These are phyloP conservation scores for Lentithecium fluviatile DNA, from an alignment of 495 filamentous ascomycete genomes.

Conservation along the genomic window DNA sequence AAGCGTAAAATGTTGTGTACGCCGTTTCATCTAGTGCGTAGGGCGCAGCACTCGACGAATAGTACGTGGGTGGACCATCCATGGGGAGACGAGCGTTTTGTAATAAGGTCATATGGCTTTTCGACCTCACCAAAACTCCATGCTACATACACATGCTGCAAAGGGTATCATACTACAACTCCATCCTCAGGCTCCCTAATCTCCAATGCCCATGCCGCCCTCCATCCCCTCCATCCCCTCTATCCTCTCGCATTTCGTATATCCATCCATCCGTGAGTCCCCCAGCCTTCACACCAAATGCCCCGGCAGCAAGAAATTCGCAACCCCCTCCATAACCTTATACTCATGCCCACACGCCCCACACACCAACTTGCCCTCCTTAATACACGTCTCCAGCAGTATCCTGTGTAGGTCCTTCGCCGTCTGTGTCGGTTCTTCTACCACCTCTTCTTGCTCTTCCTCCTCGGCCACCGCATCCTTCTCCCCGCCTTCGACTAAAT, in stretches of 20 bases:
- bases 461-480: conserved; percentile 7
- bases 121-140: too few relatives aligned
- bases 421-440: conserved; percentile 55
- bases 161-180: too few relatives aligned
- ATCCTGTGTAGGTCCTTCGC: conserved; percentile 76
- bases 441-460: conserved; percentile 53
- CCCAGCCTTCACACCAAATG: conserved; percentile 60
- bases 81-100: too few relatives aligned
- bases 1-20: too few relatives aligned
- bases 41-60: too few relatives aligned
- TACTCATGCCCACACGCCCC: conserved; percentile 92
- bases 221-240: neutral
- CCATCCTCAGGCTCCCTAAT: too few relatives aligned
- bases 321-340: conserved; percentile 87
- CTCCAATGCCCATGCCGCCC: conserved; percentile 5
- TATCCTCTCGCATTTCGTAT: neutral
- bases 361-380: conserved; percentile 83
- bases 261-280: too few relatives aligned
- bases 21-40: too few relatives aligned
- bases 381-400: conserved; percentile 85
- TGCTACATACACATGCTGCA: too few relatives aligned
- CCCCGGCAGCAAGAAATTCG: conserved; percentile 91
- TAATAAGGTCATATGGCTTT: too few relatives aligned
- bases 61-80: too few relatives aligned
- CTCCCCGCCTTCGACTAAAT: conserved; percentile 3